These are phyloP conservation scores for Trametes versicolor DNA, from an alignment of 1,284 basidiomycete genomes.

Conservation along the genomic window DNA sequence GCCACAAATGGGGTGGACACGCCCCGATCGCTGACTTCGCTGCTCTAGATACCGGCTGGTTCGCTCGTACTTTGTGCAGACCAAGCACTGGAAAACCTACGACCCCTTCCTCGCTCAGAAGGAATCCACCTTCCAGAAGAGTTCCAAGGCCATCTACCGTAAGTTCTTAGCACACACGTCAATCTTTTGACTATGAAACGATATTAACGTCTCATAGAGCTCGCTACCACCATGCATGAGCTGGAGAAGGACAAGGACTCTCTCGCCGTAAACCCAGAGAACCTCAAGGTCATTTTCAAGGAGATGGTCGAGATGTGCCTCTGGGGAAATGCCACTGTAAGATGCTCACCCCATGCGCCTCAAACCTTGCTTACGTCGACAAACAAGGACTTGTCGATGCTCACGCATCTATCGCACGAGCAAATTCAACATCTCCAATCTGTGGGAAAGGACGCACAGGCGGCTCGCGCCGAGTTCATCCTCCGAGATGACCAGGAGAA, in stretches of 20 bases:
- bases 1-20: slow-evolving; percentile 72
- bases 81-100: slow-evolving; percentile 78
- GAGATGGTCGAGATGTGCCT: slow-evolving; percentile 92
- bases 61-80: slow-evolving; percentile 78
- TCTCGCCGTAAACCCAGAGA: slow-evolving; percentile 57
- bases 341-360: neutral
- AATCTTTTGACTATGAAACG: neutral
- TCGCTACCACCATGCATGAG: slow-evolving; percentile 75
- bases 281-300: slow-evolving; percentile 74
- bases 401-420: slow-evolving; percentile 81
- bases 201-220: slow-evolving; percentile 52
- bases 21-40: slow-evolving; percentile 13
- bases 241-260: slow-evolving; percentile 60
- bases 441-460: slow-evolving; percentile 82
- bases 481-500: slow-evolving; percentile 84
- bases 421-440: slow-evolving; percentile 89
- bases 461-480: slow-evolving; percentile 80
- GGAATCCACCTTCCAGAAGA: slow-evolving; percentile 84
- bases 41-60: slow-evolving; percentile 82
- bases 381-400: slow-evolving; percentile 84
- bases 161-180: slow-evolving; percentile 30
- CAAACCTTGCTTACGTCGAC: neutral
- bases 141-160: slow-evolving; percentile 83
- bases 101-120: slow-evolving; percentile 93
- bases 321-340: slow-evolving; percentile 88